A percentile compares a stretch with the other conserved stretches of the same genome.
These are phyloP conservation scores for Nothophytophthora sp. DNA, from an alignment of 352 stramenopile species.

Conservation along the genomic window DNA sequence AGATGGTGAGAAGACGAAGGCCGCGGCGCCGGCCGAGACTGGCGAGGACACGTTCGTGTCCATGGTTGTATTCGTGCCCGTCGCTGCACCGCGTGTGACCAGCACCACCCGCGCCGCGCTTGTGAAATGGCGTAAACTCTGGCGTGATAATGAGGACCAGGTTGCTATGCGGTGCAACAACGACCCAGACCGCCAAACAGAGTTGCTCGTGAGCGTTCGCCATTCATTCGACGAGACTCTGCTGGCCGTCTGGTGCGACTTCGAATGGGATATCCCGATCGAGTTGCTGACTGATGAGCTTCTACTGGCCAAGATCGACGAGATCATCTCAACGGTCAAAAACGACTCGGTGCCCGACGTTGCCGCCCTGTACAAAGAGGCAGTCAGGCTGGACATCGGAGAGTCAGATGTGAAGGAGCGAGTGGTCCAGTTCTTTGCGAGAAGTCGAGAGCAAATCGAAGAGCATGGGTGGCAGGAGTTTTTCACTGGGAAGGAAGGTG, in stretches of 20 bases:
- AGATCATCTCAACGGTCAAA: slow-evolving; percentile 19
- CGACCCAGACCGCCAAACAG: slow-evolving; percentile 1
- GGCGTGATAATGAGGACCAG: slow-evolving; percentile 6
- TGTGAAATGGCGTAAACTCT: slow-evolving; percentile 3
- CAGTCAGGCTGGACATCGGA: slow-evolving; percentile 7
- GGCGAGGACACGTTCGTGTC: slow-evolving; percentile 1
- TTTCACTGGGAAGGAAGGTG: slow-evolving; percentile 5
- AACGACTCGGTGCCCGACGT: slow-evolving; percentile 16
- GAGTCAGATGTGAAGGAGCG: slow-evolving; percentile 11
- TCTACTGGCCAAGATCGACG: slow-evolving; percentile 13
- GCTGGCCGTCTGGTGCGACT: slow-evolving; percentile 10
- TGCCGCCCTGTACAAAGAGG: slow-evolving; percentile 18
- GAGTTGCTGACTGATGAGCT: slow-evolving; percentile 11
- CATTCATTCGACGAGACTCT: slow-evolving; percentile 8
- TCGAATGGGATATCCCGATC: slow-evolving; percentile 5
- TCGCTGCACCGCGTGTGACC: slow-evolving; percentile 8
- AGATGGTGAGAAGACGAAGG: neutral
- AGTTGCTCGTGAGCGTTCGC: slow-evolving; percentile 8
- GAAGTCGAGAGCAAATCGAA: slow-evolving; percentile 11
- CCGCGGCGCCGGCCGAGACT: neutral
- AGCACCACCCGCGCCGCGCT: slow-evolving; percentile 7
- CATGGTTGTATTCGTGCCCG: slow-evolving; percentile 5
- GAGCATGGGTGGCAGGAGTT: slow-evolving; percentile 19
- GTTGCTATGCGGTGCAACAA: slow-evolving; percentile 9
- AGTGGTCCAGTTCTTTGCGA: slow-evolving; percentile 15